Base-by-base conservation (phyloP, 768 basidiomycete genomes). In the Gyrodon lividus region DNA sequence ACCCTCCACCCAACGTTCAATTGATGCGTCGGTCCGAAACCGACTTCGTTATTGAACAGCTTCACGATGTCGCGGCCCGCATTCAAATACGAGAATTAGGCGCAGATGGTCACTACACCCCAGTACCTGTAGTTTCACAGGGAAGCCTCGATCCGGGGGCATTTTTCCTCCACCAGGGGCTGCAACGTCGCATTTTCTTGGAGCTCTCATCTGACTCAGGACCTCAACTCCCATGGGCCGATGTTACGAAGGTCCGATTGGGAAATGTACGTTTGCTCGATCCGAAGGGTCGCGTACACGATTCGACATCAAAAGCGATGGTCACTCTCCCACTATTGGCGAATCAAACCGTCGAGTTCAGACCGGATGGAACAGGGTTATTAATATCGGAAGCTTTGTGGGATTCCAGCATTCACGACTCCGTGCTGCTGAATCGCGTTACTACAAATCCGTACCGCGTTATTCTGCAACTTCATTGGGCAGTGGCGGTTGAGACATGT, bases 331-430 rank as follows among this genome's bases (percentile, higher is more conserved):
- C 87, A 17, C 65, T 96, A 16, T 74, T 85, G 62, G 80, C 86
- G 66, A 83, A 89, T 17, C 87, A 89, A 70, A 67, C 63, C 1
- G 72, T 92, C 19, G 83, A 89, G 57, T 93, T 89, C 74, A 84
- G 76, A 59, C 77, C 87, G 1, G 94, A 98, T 69, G 95, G 96
- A 3, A 90, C 89, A 7, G 86, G 90, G 10, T 66, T 69, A 6
- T 68, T 98, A 40, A 71, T 77, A 19, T 85, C 83, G 8, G 81
- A 84, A 48, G 87, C 87, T 2, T 75, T 89, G 6, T 98, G 96
- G 95, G 97, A 99, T 70, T 92, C 92, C 1, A 92, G 93, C 51
- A 72, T 91, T 12, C 97, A 98, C 66, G 84, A 92, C 58, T 93
- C 92, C 12, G 67, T 83, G 14, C 72, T 95, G 39, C 77, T 99